Evolutionary conservation across 257 asterid genomes (phyloP).

Genomic region (Nicotiana tomentosiformis): DNA sequence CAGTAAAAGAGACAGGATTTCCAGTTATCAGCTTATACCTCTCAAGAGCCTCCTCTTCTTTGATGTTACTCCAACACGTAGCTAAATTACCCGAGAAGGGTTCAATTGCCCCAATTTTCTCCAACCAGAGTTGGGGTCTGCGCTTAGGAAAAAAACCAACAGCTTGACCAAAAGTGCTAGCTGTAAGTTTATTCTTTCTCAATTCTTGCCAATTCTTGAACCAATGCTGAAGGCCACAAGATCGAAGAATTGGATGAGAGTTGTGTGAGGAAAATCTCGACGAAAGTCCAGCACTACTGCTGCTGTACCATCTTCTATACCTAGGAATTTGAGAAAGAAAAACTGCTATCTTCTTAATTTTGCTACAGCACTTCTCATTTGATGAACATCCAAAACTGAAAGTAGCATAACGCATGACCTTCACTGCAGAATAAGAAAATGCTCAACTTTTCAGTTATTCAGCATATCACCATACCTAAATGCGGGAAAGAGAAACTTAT

Average conservation of each 20-base stretch:
- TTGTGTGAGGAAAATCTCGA: slow-evolving; percentile 7
- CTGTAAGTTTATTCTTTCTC: slow-evolving; percentile 73
- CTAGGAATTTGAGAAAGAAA: slow-evolving; percentile 12
- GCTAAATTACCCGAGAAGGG: slow-evolving; percentile 69
- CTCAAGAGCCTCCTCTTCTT: slow-evolving; percentile 73
- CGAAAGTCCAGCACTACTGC: slow-evolving; percentile 10
- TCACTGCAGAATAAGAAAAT: slow-evolving; percentile 30
- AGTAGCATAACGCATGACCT: slow-evolving; percentile 28
- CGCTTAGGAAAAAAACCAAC: slow-evolving; percentile 76
- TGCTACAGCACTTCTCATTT: slow-evolving; percentile 16
- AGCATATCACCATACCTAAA: not conserved
- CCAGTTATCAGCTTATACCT: slow-evolving; percentile 60
- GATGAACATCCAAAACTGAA: slow-evolving; percentile 19
- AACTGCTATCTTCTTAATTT: slow-evolving; percentile 15
- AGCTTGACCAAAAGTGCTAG: slow-evolving; percentile 74
- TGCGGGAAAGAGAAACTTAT: not conserved
- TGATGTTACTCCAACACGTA: slow-evolving; percentile 72
- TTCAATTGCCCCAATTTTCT: slow-evolving; percentile 69
- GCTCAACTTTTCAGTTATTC: not conserved
- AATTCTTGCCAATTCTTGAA: slow-evolving; percentile 85
- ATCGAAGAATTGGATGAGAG: slow-evolving; percentile 34
- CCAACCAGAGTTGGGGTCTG: slow-evolving; percentile 72
- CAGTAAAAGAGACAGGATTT: slow-evolving; percentile 37
- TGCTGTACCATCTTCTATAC: slow-evolving; percentile 22
- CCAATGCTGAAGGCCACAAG: slow-evolving; percentile 50